These are phyloP conservation scores for Planoprotostelium fungivorum DNA, from an alignment of 78 protist genomes.

Conservation along the genomic window DNA sequence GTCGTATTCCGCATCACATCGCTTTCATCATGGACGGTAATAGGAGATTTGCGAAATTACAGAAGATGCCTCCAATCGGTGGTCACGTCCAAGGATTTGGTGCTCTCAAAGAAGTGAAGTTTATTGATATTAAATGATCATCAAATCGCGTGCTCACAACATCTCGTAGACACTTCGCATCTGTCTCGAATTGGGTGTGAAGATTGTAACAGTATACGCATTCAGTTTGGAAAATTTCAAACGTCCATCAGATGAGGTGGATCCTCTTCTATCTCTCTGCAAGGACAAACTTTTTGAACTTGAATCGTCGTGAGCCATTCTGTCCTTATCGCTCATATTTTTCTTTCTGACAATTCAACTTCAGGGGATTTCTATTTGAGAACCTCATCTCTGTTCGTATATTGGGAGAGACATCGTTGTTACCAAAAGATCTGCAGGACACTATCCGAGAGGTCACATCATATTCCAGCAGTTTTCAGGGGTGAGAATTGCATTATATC, in stretches of 20 bases:
- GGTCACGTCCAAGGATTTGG: conserved; percentile 77
- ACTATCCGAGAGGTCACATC: conserved; percentile 25
- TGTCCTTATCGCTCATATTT: neutral
- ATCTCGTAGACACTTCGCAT: conserved; percentile 59
- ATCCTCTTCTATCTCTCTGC: conserved; percentile 72
- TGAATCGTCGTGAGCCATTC: conserved; percentile 12
- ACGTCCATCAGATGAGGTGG: conserved; percentile 74
- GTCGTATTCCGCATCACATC: conserved; percentile 78
- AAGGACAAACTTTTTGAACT: conserved; percentile 38
- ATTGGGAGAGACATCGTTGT: neutral
- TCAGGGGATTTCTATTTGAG: neutral
- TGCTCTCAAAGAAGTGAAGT: conserved; percentile 21
- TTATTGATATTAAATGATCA: neutral
- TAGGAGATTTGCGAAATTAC: conserved; percentile 66
- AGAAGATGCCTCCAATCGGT: neutral
- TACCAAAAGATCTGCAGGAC: conserved; percentile 32
- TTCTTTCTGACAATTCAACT: conserved; percentile 8
- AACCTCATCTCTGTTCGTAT: neutral
- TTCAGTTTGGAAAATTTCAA: conserved; percentile 87
- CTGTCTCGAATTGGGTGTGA: conserved; percentile 78
- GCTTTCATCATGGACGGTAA: conserved; percentile 95
- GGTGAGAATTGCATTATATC: neutral
- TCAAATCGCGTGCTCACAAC: neutral
- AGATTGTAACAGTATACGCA: conserved; percentile 84
- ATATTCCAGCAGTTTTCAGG: neutral